Conservation (phyloP, 345 rosid genomes). For the Anastatica hierochuntica region DNA sequence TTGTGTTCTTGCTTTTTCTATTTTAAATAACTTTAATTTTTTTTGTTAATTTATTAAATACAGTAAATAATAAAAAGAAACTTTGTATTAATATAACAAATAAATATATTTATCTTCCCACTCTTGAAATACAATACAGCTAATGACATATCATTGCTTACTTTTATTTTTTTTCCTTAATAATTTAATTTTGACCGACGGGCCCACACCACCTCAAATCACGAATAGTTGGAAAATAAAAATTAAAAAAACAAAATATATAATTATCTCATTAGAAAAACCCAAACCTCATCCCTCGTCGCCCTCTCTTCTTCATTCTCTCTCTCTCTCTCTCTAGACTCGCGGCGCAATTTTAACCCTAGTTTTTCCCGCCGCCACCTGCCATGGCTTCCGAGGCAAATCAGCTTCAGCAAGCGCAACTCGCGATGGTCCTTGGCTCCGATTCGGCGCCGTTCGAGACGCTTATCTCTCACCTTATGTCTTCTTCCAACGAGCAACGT, state of each 20-base stretch:
- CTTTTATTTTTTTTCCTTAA: neutral
- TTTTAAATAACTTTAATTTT: too few relatives aligned
- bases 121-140: conserved; percentile 15
- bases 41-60: too few relatives aligned
- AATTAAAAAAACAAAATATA: neutral
- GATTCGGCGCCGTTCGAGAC: conserved; percentile 81
- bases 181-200: neutral
- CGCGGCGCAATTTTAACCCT: conserved; percentile 20
- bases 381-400: conserved; percentile 70
- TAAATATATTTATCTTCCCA: too few relatives aligned
- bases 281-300: conserved; percentile 10
- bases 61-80: too few relatives aligned
- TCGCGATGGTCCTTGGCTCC: conserved; percentile 68
- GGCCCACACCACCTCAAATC: conserved; percentile 27
- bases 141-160: conserved; percentile 17
- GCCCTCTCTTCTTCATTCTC: conserved; percentile 6
- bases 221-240: conserved; percentile 5
- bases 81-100: too few relatives aligned
- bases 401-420: conserved; percentile 74
- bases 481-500: conserved; percentile 88
- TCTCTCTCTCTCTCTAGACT: conserved; percentile 22
- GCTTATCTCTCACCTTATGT: conserved; percentile 81
- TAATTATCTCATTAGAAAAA: conserved; percentile 17
- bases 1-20: too few relatives aligned
- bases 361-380: conserved; percentile 30